These are phyloP conservation scores for Ramaria sp. DNA, from an alignment of 768 basidiomycete genomes.

Conservation along the genomic window DNA sequence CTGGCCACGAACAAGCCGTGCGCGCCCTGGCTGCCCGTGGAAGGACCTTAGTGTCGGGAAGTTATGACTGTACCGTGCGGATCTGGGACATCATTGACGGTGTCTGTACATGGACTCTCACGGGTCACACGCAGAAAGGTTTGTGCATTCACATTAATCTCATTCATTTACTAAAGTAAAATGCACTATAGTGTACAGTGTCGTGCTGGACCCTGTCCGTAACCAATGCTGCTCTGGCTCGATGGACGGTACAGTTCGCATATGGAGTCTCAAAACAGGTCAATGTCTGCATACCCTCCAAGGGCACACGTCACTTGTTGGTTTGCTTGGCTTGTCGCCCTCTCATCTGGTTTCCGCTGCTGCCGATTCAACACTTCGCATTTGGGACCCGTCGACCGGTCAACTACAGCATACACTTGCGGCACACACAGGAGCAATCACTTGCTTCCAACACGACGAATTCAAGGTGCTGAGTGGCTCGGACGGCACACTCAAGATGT, in stretches of 20 bases:
- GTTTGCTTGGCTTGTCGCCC: slow-evolving; percentile 80
- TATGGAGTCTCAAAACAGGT: slow-evolving; percentile 85
- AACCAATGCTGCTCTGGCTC: slow-evolving; percentile 94
- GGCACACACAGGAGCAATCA: slow-evolving; percentile 95
- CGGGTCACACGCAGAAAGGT: slow-evolving; percentile 92
- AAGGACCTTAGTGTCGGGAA: slow-evolving; percentile 84
- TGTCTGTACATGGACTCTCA: slow-evolving; percentile 65
- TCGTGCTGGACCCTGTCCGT: slow-evolving; percentile 78
- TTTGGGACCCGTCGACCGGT: slow-evolving; percentile 88
- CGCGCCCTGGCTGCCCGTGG: slow-evolving; percentile 88
- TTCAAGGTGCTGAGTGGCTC: slow-evolving; percentile 93
- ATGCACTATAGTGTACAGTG: slow-evolving; percentile 72
- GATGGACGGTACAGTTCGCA: slow-evolving; percentile 94
- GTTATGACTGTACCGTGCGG: slow-evolving; percentile 90
- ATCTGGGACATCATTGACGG: slow-evolving; percentile 92
- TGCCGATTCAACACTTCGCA: slow-evolving; percentile 87
- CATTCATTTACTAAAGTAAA: not conserved
- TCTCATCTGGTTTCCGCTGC: slow-evolving; percentile 92
- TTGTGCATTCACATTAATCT: slow-evolving; percentile 12
- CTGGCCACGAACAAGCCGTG: slow-evolving; percentile 88
- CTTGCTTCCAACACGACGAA: slow-evolving; percentile 98
- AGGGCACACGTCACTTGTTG: slow-evolving; percentile 93
- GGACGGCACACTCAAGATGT: slow-evolving; percentile 96
- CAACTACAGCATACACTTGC: slow-evolving; percentile 72
- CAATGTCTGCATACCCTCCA: slow-evolving; percentile 69